These are phyloP conservation scores for Clarireedia monteithiana DNA, from an alignment of 2,329 filamentous ascomycete genomes.

Conservation along the genomic window DNA sequence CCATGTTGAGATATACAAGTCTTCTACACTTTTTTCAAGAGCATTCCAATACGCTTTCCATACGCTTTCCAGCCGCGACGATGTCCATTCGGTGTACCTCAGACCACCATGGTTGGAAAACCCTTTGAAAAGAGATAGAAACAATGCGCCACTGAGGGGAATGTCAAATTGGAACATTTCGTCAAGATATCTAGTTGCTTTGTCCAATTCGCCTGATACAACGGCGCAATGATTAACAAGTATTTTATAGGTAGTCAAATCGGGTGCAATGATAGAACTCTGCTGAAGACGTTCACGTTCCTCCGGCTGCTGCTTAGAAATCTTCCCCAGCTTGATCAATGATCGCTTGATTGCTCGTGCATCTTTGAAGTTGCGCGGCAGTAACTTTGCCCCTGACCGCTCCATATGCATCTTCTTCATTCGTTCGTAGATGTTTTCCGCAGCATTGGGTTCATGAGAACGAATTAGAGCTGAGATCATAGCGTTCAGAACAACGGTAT, in stretches of 20 bases:
- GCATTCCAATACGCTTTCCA: slow-evolving; percentile 57
- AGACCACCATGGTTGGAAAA: slow-evolving; percentile 67
- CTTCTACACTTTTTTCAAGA: slow-evolving; percentile 36
- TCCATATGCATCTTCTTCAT: slow-evolving; percentile 55
- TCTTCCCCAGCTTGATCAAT: slow-evolving; percentile 48
- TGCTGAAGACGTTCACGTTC: slow-evolving; percentile 50
- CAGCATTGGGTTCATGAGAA: slow-evolving; percentile 67
- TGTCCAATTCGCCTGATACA: slow-evolving; percentile 60
- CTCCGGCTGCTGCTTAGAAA: slow-evolving; percentile 47
- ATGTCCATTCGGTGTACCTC: slow-evolving; percentile 63
- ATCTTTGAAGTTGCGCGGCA: slow-evolving; percentile 30
- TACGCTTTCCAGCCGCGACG: slow-evolving; percentile 56
- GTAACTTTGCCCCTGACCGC: slow-evolving; percentile 20
- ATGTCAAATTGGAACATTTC: slow-evolving; percentile 72
- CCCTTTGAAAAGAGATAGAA: slow-evolving; percentile 73
- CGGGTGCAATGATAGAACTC: slow-evolving; percentile 58
- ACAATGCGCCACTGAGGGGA: slow-evolving; percentile 67
- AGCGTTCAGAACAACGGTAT: slow-evolving; percentile 79
- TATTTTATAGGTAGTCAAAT: slow-evolving; percentile 72
- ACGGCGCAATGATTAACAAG: slow-evolving; percentile 69
- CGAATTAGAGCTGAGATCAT: slow-evolving; percentile 73
- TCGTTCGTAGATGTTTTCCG: slow-evolving; percentile 70
- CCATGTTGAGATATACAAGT: slow-evolving; percentile 50
- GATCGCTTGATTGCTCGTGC: slow-evolving; percentile 39
- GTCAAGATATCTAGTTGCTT: slow-evolving; percentile 61